These are phyloP conservation scores for Histomonas meleagridis DNA, from an alignment of 208 protist genomes.

Conservation along the genomic window DNA sequence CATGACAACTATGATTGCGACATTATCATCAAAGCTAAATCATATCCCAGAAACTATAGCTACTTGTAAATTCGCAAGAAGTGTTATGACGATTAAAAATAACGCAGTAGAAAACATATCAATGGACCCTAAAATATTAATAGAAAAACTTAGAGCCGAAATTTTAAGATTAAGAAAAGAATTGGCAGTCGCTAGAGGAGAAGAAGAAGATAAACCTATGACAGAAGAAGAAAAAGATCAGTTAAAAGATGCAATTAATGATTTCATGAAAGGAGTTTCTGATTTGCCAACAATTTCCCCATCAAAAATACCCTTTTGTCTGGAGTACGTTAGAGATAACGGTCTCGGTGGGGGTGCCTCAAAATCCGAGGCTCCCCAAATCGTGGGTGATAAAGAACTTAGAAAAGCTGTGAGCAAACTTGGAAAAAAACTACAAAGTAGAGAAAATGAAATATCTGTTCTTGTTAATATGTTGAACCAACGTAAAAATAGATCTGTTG, in stretches of 20 bases:
- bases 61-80: background rate
- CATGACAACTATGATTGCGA: slow-evolving; percentile 58
- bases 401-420: background rate
- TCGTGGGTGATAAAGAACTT: background rate
- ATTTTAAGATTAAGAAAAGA: background rate
- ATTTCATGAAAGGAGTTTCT: background rate
- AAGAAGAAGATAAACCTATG: slow-evolving; percentile 12
- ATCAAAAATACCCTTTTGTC: background rate
- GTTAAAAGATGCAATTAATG: background rate
- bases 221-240: background rate
- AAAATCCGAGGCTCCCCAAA: background rate
- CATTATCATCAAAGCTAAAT: background rate
- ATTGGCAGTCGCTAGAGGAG: background rate
- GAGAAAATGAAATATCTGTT: slow-evolving; percentile 6
- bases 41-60: background rate
- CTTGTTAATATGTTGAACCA: slow-evolving; percentile 4
- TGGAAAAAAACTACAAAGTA: background rate
- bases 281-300: background rate
- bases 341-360: background rate
- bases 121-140: background rate
- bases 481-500: background rate
- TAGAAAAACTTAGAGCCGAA: background rate
- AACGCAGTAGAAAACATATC: background rate
- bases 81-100: slow-evolving; percentile 26
- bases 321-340: background rate